Evolutionary conservation across 1,139 yeast species (phyloP).

Genomic region (Candida glucosophila): DNA sequence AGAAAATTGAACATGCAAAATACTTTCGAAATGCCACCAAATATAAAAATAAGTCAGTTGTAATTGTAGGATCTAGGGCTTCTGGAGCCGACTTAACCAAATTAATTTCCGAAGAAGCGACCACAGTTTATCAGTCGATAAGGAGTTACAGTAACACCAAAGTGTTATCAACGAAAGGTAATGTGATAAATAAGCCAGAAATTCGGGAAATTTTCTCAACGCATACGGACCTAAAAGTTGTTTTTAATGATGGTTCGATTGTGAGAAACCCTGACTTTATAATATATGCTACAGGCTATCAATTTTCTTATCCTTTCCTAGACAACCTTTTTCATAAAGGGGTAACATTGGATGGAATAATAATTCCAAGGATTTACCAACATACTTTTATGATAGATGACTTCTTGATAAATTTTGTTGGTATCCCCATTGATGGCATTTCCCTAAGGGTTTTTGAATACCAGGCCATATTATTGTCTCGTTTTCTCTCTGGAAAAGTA

Average conservation of each 20-base stretch:
- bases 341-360: slow-evolving; percentile 11
- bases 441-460: slow-evolving; percentile 33
- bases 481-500: slow-evolving; percentile 23
- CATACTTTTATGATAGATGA: slow-evolving; percentile 30
- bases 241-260: slow-evolving; percentile 21
- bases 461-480: slow-evolving; percentile 30
- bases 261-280: slow-evolving; percentile 24
- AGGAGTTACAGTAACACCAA: background rate
- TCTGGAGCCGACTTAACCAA: slow-evolving; percentile 32
- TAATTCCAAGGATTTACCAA: slow-evolving; percentile 22
- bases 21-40: slow-evolving; percentile 21
- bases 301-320: slow-evolving; percentile 34
- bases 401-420: slow-evolving; percentile 28
- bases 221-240: slow-evolving; percentile 10
- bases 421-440: slow-evolving; percentile 33
- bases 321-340: slow-evolving; percentile 7
- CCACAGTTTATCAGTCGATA: slow-evolving; percentile 26
- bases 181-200: slow-evolving; percentile 20
- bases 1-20: slow-evolving; percentile 31
- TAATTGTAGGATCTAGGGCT: slow-evolving; percentile 36
- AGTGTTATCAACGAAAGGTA: slow-evolving; percentile 23
- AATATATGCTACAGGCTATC: slow-evolving; percentile 38
- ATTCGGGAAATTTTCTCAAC: slow-evolving; percentile 14
- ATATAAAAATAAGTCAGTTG: slow-evolving; percentile 21
- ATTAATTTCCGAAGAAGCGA: slow-evolving; percentile 26